Conservation (phyloP, 1,284 basidiomycete genomes). For the Bjerkandera adusta region DNA sequence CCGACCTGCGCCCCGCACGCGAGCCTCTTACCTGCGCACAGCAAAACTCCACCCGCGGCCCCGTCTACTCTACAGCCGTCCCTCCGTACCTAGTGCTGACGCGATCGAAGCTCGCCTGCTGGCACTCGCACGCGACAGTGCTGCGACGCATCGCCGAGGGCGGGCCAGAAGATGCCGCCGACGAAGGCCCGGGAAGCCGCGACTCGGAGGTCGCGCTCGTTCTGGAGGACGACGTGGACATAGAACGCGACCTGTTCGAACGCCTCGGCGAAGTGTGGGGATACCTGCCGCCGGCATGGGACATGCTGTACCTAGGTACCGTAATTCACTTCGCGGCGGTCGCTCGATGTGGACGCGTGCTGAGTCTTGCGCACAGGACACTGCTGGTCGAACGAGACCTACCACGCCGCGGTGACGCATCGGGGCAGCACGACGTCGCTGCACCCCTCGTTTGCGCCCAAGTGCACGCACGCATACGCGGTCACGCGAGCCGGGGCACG, state of each 20-base stretch:
- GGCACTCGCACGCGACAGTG: slow-evolving; percentile 67
- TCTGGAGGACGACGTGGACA: slow-evolving; percentile 79
- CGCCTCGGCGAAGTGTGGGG: slow-evolving; percentile 53
- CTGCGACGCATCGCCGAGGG: slow-evolving; percentile 44
- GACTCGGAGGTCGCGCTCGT: slow-evolving; percentile 43
- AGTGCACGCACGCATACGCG: slow-evolving; percentile 70
- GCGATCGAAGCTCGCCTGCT: slow-evolving; percentile 63
- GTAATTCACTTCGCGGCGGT: too few relatives aligned
- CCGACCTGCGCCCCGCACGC: slow-evolving; percentile 3
- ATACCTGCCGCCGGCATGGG: slow-evolving; percentile 64
- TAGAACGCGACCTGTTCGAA: slow-evolving; percentile 62
- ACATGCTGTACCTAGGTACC: slow-evolving; percentile 73
- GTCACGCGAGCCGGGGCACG: slow-evolving; percentile 54
- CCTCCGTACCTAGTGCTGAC: slow-evolving; percentile 52
- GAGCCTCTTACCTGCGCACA: slow-evolving; percentile 47
- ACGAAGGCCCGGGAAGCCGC: slow-evolving; percentile 2
- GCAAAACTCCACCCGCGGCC: slow-evolving; percentile 39
- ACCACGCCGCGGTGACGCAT: slow-evolving; percentile 31
- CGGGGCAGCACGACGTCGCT: slow-evolving; percentile 17
- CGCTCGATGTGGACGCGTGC: too few relatives aligned
- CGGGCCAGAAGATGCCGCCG: slow-evolving; percentile 19
- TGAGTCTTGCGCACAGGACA: slow-evolving; percentile 49
- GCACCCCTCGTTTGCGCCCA: slow-evolving; percentile 57
- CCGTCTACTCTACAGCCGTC: slow-evolving; percentile 35
- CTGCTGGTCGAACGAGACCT: slow-evolving; percentile 69